A percentile compares a stretch with the other conserved stretches of the same genome.
Evolutionary conservation across 352 stramenopile species (phyloP).

Genomic region (Phytophthora pistaciae): DNA sequence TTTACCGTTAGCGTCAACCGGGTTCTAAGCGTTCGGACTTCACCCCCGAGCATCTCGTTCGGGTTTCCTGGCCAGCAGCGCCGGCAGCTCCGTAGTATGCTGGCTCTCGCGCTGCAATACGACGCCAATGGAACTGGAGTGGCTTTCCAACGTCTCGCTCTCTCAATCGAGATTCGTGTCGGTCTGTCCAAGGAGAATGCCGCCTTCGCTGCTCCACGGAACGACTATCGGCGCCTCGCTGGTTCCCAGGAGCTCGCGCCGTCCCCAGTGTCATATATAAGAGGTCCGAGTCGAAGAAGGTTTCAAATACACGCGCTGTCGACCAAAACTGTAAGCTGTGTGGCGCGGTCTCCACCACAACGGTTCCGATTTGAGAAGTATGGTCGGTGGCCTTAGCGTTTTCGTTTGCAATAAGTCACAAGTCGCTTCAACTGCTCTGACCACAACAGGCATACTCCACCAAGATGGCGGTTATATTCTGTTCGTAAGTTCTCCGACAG

Average conservation of each 20-base stretch:
- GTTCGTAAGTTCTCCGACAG: not conserved
- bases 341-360: no score
- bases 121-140: not conserved
- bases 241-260: no score
- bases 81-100: not conserved
- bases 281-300: no score
- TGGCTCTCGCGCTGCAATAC: not conserved
- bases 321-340: no score
- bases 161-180: no score
- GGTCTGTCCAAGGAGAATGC: not conserved
- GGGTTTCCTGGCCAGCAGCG: not conserved
- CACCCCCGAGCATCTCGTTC: not conserved
- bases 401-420: no score
- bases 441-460: not conserved
- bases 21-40: not conserved
- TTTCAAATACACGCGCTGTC: no score
- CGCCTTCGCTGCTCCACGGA: not conserved
- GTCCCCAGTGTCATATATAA: no score
- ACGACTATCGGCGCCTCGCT: not conserved
- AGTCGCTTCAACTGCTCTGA: not conserved
- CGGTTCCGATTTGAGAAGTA: no score
- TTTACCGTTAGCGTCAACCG: not conserved
- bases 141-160: not conserved
- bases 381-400: no score
- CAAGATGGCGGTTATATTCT: conserved; percentile 10